Evolutionary conservation across 2,329 filamentous ascomycete species (phyloP).

Genomic region (Microsporum canis): DNA sequence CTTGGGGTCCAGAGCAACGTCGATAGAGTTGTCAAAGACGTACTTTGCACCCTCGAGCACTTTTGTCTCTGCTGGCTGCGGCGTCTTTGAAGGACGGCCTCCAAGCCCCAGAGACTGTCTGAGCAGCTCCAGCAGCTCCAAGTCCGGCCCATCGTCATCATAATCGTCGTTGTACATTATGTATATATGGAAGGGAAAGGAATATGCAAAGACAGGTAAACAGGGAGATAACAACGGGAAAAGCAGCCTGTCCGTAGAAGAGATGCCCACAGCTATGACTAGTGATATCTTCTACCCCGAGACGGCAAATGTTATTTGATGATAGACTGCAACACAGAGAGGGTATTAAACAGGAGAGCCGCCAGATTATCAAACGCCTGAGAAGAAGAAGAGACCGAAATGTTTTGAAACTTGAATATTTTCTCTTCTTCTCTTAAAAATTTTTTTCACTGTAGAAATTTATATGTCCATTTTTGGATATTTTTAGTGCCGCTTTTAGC

Average conservation of each 20-base stretch:
- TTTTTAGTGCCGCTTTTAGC: background rate
- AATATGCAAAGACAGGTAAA: background rate
- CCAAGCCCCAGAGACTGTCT: constrained; percentile 64
- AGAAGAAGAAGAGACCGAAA: background rate
- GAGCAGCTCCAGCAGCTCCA: constrained; percentile 74
- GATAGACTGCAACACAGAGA: background rate
- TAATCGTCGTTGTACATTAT: background rate
- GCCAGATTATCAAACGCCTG: background rate
- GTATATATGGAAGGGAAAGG: background rate
- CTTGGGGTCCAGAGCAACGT: constrained; percentile 76
- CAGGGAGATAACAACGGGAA: background rate
- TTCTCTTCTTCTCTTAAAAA: too few species aligned
- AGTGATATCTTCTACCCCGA: background rate
- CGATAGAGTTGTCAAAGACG: constrained; percentile 84
- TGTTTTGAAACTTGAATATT: background rate
- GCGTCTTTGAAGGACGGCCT: constrained; percentile 42
- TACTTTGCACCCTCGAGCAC: constrained; percentile 74
- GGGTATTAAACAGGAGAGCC: background rate
- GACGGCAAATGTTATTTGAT: background rate
- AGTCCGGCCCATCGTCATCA: constrained; percentile 68
- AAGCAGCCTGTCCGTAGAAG: background rate
- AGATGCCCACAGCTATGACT: background rate
- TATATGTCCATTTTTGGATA: background rate
- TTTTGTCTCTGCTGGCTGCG: constrained; percentile 53
- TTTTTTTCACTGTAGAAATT: background rate